These are phyloP conservation scores for Pseudopediastrum boryanum DNA, from an alignment of 139 green algal species.

Conservation along the genomic window DNA sequence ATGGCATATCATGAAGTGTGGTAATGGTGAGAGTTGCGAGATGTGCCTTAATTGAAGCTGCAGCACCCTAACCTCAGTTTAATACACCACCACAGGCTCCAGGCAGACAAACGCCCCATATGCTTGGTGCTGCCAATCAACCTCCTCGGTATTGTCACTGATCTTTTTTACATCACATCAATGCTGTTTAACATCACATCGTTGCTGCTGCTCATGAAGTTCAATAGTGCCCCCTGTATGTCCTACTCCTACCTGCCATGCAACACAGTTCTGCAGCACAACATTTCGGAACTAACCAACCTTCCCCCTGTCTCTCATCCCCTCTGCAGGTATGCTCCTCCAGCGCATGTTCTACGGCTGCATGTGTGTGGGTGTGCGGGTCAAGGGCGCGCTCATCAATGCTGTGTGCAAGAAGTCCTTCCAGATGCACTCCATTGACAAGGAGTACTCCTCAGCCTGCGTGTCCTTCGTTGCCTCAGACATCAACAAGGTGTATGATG, in stretches of 20 bases:
- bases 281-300: background rate
- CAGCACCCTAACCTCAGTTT: too few species aligned
- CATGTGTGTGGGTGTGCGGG: constrained; percentile 50
- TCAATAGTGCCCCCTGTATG: too few species aligned
- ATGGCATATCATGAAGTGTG: too few species aligned
- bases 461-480: constrained; percentile 60
- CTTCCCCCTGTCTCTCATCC: background rate
- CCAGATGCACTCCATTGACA: constrained; percentile 47
- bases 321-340: constrained; percentile 44
- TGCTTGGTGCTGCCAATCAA: background rate
- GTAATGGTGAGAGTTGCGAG: too few species aligned
- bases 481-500: constrained; percentile 54
- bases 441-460: constrained; percentile 44
- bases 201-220: too few species aligned
- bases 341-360: constrained; percentile 66
- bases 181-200: background rate
- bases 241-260: too few species aligned
- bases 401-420: constrained; percentile 58
- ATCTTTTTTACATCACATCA: background rate
- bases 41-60: too few species aligned
- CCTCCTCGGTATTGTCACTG: background rate
- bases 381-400: constrained; percentile 50
- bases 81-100: too few species aligned
- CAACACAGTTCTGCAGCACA: background rate
- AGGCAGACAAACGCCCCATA: too few species aligned